Evolutionary conservation across 345 rosid species (phyloP).

Genomic region (Eucalyptus melliodora): DNA sequence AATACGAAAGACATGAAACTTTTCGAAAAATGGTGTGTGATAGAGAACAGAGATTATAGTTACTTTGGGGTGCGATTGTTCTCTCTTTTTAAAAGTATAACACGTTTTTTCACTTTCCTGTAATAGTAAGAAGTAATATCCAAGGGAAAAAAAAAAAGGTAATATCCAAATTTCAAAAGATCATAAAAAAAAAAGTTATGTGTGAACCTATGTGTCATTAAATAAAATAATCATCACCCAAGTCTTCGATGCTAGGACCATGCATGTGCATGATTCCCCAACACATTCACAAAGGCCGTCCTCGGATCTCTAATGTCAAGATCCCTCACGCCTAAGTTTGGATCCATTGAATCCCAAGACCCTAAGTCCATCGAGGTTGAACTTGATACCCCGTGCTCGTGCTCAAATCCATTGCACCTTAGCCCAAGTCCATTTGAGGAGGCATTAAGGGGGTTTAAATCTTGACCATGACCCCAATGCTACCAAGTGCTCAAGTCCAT

Average conservation of each 20-base stretch:
- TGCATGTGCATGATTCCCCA: too few species aligned
- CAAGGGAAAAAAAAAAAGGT: neutral
- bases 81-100: neutral
- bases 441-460: too few species aligned
- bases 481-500: too few species aligned
- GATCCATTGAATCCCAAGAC: neutral
- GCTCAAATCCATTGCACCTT: too few species aligned
- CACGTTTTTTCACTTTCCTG: neutral
- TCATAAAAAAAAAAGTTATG: neutral
- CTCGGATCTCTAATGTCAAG: neutral
- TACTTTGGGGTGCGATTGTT: neutral
- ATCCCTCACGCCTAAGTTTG: neutral
- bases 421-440: too few species aligned
- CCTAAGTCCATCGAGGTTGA: neutral
- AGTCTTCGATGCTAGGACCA: neutral
- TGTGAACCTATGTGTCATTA: neutral
- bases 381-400: accelerated
- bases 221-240: neutral
- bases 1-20: neutral
- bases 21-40: neutral
- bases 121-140: neutral
- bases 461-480: too few species aligned
- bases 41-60: neutral
- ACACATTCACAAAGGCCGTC: too few species aligned
- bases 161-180: neutral